phyloP scores from a whole-genome alignment of 352 stramenopile genomes.

The Halophytophthora batemanensis region DNA sequence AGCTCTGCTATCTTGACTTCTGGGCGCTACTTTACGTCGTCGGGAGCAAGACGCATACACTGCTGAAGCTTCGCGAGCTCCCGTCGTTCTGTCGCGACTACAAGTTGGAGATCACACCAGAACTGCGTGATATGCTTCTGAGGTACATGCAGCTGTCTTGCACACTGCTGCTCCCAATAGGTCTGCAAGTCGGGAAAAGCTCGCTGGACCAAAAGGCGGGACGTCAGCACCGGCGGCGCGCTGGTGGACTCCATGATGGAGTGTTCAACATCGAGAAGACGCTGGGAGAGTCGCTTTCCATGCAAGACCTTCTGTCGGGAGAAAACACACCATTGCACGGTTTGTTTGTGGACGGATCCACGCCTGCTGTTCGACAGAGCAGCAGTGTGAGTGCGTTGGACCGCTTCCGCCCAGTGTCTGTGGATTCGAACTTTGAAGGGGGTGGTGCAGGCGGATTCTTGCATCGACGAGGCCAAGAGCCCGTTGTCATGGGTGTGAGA shows the following conservation, averaged over 20 bases:
- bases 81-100: constrained; percentile 74
- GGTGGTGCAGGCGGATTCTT: neutral
- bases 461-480: constrained; percentile 7
- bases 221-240: constrained; percentile 37
- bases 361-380: constrained; percentile 26
- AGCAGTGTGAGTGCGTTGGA: constrained; percentile 38
- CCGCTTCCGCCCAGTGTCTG: constrained; percentile 36
- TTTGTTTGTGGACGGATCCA: constrained; percentile 33
- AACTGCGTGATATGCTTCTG: constrained; percentile 40
- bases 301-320: constrained; percentile 37
- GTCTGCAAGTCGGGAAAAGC: constrained; percentile 50
- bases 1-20: constrained; percentile 80
- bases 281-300: constrained; percentile 33
- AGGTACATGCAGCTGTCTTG: constrained; percentile 66
- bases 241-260: constrained; percentile 50
- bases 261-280: constrained; percentile 32
- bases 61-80: constrained; percentile 69
- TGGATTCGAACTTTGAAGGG: constrained; percentile 7
- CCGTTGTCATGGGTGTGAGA: constrained; percentile 34
- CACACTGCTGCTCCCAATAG: constrained; percentile 49
- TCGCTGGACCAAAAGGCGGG: constrained; percentile 40
- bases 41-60: constrained; percentile 39
- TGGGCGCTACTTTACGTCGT: constrained; percentile 84
- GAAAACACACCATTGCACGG: constrained; percentile 9
- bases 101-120: constrained; percentile 61